Evolutionary conservation across 306 rosid genomes (phyloP).

Genomic region (Hippophae tibetana): DNA sequence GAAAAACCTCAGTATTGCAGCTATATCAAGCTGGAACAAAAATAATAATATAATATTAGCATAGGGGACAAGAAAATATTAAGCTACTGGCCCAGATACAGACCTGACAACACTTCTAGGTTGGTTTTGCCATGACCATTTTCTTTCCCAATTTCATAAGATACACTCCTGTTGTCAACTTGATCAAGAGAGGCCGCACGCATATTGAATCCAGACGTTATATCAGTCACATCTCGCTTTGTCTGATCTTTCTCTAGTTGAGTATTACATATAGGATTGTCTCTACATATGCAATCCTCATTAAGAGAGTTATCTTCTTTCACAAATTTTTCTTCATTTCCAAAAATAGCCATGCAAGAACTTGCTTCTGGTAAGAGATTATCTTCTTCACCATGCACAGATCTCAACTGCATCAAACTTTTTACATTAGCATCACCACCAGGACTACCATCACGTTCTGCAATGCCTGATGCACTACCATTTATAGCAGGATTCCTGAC

Average conservation of each 20-base stretch:
- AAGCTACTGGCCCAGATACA: conserved; percentile 5
- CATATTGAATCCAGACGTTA: conserved; percentile 35
- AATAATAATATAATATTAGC: neutral
- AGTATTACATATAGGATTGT: conserved; percentile 21
- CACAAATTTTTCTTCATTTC: conserved; percentile 25
- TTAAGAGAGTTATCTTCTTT: conserved; percentile 49
- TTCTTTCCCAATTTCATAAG: conserved; percentile 38
- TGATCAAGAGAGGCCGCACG: conserved; percentile 38
- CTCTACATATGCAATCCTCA: conserved; percentile 33
- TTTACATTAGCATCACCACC: conserved; percentile 31
- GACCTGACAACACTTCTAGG: conserved; percentile 63
- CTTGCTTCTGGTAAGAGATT: conserved; percentile 42
- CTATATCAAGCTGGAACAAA: conserved; percentile 9
- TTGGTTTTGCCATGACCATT: conserved; percentile 38
- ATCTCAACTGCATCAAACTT: conserved; percentile 39
- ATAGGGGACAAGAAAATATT: too few relatives aligned
- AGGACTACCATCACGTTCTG: conserved; percentile 45
- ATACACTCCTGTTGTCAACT: conserved; percentile 30
- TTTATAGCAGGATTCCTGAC: conserved; percentile 25
- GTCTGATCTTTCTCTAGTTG: conserved; percentile 44
- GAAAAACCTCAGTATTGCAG: conserved; percentile 13
- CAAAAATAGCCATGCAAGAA: conserved; percentile 31
- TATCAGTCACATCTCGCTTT: conserved; percentile 36
- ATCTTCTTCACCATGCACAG: conserved; percentile 41
- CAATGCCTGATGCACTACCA: conserved; percentile 38